Evolutionary conservation across 805 yeast genomes (phyloP).

Genomic region (Wickerhamomyces silvicola): DNA sequence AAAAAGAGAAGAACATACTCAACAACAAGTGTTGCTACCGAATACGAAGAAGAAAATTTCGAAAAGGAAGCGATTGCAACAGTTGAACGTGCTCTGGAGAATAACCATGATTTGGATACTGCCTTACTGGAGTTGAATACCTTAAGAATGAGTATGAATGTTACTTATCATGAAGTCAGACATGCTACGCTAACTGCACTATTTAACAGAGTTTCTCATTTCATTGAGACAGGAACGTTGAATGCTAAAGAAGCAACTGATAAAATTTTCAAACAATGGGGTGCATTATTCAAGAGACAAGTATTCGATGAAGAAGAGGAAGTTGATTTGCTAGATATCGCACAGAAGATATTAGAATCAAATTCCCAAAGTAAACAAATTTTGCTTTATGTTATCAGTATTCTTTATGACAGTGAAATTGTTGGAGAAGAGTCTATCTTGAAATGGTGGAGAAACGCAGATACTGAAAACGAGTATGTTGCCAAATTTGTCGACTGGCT

Average conservation of each 20-base stretch:
- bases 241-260: conserved; percentile 69
- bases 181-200: conserved; percentile 72
- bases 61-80: conserved; percentile 89
- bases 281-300: conserved; percentile 72
- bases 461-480: conserved; percentile 37
- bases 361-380: conserved; percentile 36
- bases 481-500: conserved; percentile 84
- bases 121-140: conserved; percentile 91
- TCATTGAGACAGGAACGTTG: conserved; percentile 70
- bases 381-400: conserved; percentile 43
- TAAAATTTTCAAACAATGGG: conserved; percentile 79
- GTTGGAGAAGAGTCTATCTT: conserved; percentile 75
- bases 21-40: conserved; percentile 37
- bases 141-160: conserved; percentile 95
- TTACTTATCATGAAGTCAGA: conserved; percentile 88
- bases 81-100: conserved; percentile 83
- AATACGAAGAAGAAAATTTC: conserved; percentile 68
- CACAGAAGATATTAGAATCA: conserved; percentile 37
- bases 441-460: conserved; percentile 70
- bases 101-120: conserved; percentile 89
- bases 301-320: conserved; percentile 78
- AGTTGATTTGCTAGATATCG: conserved; percentile 51
- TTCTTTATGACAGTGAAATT: conserved; percentile 76
- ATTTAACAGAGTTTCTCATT: conserved; percentile 60
- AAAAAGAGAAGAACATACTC: conserved; percentile 41